phyloP scores from a whole-genome alignment of 768 basidiomycete species.

The Tulasnella sp. region DNA sequence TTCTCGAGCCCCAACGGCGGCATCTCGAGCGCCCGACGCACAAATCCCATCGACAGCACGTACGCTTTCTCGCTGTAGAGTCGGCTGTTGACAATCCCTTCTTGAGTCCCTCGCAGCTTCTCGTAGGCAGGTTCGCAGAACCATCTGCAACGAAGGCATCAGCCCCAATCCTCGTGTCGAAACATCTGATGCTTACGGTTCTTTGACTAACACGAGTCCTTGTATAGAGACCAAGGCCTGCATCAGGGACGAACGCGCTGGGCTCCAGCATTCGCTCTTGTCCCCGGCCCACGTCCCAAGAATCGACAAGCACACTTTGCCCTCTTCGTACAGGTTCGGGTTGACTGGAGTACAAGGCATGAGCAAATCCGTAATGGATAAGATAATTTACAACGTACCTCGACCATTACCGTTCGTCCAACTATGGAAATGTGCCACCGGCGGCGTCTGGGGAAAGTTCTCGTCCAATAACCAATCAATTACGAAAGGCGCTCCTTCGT shows the following conservation, averaged over 20 bases:
- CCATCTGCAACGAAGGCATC: constrained; percentile 38
- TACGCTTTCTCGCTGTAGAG: constrained; percentile 90
- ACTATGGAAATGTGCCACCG: constrained; percentile 78
- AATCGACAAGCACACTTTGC: constrained; percentile 87
- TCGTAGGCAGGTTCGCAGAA: constrained; percentile 91
- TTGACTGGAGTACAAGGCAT: neutral
- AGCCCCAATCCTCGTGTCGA: neutral
- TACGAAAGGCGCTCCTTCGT: constrained; percentile 86
- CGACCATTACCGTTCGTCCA: constrained; percentile 93
- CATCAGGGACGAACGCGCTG: constrained; percentile 69
- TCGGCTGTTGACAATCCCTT: constrained; percentile 73
- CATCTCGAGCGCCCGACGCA: constrained; percentile 75
- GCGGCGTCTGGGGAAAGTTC: constrained; percentile 71
- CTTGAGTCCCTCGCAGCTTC: constrained; percentile 79
- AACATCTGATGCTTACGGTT: constrained; percentile 50
- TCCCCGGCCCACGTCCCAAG: constrained; percentile 89
- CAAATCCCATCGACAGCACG: constrained; percentile 78
- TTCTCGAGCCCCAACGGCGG: constrained; percentile 56
- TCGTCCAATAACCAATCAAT: constrained; percentile 88
- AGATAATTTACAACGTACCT: constrained; percentile 36
- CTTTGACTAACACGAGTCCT: constrained; percentile 82
- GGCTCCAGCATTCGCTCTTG: constrained; percentile 75
- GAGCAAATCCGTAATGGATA: neutral
- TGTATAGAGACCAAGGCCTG: constrained; percentile 92
- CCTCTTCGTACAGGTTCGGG: constrained; percentile 80